A percentile compares a stretch with the other conserved stretches of the same genome.
phyloP scores from a whole-genome alignment of 2,329 filamentous ascomycete genomes.

The Nigrograna mackinnonii region DNA sequence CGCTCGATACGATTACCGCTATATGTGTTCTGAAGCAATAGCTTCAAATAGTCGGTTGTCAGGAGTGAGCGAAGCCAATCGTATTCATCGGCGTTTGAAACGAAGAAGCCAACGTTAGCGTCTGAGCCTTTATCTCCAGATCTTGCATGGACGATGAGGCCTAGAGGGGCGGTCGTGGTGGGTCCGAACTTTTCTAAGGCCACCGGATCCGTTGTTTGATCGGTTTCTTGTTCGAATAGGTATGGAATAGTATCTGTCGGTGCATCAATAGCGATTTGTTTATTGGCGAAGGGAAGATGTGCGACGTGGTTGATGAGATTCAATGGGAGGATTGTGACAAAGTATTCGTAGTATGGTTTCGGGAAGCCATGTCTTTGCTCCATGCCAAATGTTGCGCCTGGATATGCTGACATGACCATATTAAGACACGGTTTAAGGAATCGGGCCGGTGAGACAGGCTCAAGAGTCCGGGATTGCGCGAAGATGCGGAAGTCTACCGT shows the following conservation, averaged over 20 bases:
- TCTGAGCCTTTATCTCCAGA: slow-evolving; percentile 35
- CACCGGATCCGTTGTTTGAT: slow-evolving; percentile 25
- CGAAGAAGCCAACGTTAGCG: slow-evolving; percentile 41
- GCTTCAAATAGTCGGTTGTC: slow-evolving; percentile 8
- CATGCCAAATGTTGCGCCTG: background rate
- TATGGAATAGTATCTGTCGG: background rate
- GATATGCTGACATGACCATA: slow-evolving; percentile 2
- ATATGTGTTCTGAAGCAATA: slow-evolving; percentile 9
- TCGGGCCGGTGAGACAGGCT: background rate
- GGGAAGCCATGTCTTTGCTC: background rate
- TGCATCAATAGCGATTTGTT: background rate
- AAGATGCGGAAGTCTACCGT: slow-evolving; percentile 14
- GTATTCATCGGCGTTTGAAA: slow-evolving; percentile 14
- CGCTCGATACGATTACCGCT: background rate
- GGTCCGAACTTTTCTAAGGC: slow-evolving; percentile 27
- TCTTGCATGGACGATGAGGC: slow-evolving; percentile 44
- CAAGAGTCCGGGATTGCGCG: slow-evolving; percentile 3
- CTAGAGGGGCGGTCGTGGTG: slow-evolving; percentile 23
- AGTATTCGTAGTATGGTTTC: slow-evolving; percentile 15
- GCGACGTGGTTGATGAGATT: background rate
- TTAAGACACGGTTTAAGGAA: background rate
- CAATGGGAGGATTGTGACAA: slow-evolving; percentile 10
- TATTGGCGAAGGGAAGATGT: background rate
- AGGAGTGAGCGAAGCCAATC: slow-evolving; percentile 13
- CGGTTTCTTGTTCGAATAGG: slow-evolving; percentile 4